phyloP scores from a whole-genome alignment of 2,329 filamentous ascomycete genomes.

The Penicillium sp. region DNA sequence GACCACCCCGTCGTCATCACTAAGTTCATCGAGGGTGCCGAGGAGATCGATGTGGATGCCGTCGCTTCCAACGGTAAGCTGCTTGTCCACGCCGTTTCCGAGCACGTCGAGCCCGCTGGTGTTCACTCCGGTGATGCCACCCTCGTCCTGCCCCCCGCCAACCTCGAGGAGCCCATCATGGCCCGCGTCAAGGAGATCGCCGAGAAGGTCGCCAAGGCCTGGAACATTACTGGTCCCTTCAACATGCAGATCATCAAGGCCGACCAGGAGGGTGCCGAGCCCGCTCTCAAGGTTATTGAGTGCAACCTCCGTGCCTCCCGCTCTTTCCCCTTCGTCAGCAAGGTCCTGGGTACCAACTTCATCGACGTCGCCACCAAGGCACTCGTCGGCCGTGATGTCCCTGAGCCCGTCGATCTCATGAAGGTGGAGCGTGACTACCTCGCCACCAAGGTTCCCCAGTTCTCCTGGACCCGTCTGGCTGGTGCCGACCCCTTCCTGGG shows the following conservation, averaged over 20 bases:
- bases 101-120: conserved; percentile 94
- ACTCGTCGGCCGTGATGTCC: conserved; percentile 74
- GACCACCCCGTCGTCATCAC: conserved; percentile 97
- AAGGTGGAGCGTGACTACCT: conserved; percentile 77
- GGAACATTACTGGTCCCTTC: conserved; percentile 95
- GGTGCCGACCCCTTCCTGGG: conserved; percentile 95
- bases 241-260: conserved; percentile 99
- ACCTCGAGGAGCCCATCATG: conserved; percentile 68
- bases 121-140: conserved; percentile 97
- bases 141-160: conserved; percentile 76
- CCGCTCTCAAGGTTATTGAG: conserved; percentile 87
- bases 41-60: conserved; percentile 93
- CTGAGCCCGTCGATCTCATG: conserved; percentile 82
- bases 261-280: conserved; percentile 62
- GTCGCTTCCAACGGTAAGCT: conserved; percentile 80
- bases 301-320: conserved; percentile 95
- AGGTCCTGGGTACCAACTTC: conserved; percentile 93
- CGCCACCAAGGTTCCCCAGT: conserved; percentile 96
- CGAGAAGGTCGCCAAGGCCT: conserved; percentile 89
- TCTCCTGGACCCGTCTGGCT: conserved; percentile 95
- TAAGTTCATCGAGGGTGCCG: conserved; percentile 92
- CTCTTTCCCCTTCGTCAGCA: conserved; percentile 96
- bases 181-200: conserved; percentile 89
- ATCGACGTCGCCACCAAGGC: conserved; percentile 92
- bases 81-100: conserved; percentile 81